Base-by-base conservation (phyloP, 192 early-diverging fungal species). In the Entophlyctis luteolus region DNA sequence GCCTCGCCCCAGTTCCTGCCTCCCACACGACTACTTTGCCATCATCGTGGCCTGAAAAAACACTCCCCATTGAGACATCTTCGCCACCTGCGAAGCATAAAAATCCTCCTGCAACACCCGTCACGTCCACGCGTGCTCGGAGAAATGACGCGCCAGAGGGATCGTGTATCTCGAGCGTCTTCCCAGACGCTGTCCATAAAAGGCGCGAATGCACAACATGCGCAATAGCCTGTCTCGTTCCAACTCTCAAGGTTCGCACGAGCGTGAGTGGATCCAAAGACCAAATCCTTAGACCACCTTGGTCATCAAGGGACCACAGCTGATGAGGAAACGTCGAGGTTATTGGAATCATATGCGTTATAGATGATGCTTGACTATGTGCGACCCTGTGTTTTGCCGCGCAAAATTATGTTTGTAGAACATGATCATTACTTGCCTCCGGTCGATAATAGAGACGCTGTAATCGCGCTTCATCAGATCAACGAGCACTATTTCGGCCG, bases 11-110 rank as follows among this genome's bases (percentile, higher is more conserved):
- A 1, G 74, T 75, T 16, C 72, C 66, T 2, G 62, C 62, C 39
- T 89, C 83, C 87, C 88, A 91, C 2, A 91, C 76, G 25, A 82
- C 80, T 8, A 93, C 81, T 59, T 84, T 90, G 33, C 91, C 91
- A 72, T 91, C 84, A 35, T 93, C 91, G 65, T 93, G 91, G 10
- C 87, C 88, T 6, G 81, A 75, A 75, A 85, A 88, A 2, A 91
- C 82, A 36, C 39, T 37, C 22, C 56, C 67, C 18, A 65, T 66
- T 0, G 49, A 57, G 1, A 45, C n/a, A 48, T 31, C 25, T 10
- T 66, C 55, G 36, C 77, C 74, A 0, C 77, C 76, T 2, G 82
- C 83, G 48, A 90, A 70, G 22, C 76, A 77, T 4, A 81, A 79
- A 53, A 92, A 72, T 42, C 83, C 80, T 0, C 88, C 86, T 29